Base-by-base conservation (phyloP, 495 filamentous ascomycete genomes). In the Lindgomyces ingoldianus region DNA sequence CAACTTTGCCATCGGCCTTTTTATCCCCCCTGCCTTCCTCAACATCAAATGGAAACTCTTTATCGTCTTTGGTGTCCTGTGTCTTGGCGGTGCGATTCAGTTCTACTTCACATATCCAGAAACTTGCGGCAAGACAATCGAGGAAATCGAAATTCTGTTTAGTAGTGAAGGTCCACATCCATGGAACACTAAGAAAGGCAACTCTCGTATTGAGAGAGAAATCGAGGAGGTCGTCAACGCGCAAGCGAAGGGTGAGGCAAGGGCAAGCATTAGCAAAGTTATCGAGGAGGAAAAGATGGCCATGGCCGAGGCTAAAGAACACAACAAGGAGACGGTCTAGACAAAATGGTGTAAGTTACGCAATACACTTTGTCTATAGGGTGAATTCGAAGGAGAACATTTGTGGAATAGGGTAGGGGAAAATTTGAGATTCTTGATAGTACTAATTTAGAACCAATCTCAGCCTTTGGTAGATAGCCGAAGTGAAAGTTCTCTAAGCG, bases 21-120 rank as follows among this genome's bases (percentile, higher is more conserved):
- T 90, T 72, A 82, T 87, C 3, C 86, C 88, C 1, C 86, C 87
- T 0, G 86, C 82, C 0, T 89, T 92, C 73, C 76, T 81, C 59
- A 90, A 89, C 73, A 91, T 91, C 67, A 79, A 80, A 41, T 91
- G 87, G 81, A 87, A 85, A 73, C 79, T 83, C 0, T 91, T 89
- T 61, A 87, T 91, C 65, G 85, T 93, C 62, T 91, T 91, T 57
- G 89, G 89, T 1, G 80, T 86, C 0, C 82, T 91, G 19, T 91
- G 87, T 65, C 72, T 85, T 0, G 80, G 74, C 2, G 87, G 86
- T 56, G 82, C 84, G 0, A 75, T 82, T 29, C 86, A 89, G 64
- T 83, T 87, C 30, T 91, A 78, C 73, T 74, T 91, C 56, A 82
- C 83, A 3, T 91, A 88, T 63, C 88, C 88, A 0, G 89, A 93